Base-by-base conservation (phyloP, 805 yeast species). In the Torulaspora gathmanii region DNA sequence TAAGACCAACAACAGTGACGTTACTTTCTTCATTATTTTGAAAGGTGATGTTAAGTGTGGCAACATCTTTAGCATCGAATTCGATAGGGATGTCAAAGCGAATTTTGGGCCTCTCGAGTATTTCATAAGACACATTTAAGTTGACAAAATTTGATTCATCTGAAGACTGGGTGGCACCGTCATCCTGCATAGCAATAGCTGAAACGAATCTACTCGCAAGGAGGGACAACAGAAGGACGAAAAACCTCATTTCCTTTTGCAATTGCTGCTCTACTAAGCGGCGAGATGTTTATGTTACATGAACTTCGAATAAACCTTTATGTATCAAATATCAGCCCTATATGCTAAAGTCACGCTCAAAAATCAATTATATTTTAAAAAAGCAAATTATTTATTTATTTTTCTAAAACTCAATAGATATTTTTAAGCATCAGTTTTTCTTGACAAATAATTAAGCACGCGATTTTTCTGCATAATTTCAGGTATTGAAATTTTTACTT, bases 1-100 rank as follows among this genome's bases (percentile, higher is more conserved):
- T 83, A 45, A 82, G 78, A 47, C 88, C 93, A 37, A 80, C 76
- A 44, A 86, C 64, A 16, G 75, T 68, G 33, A 77, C 70, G 4
- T 71, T 72, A 12, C 59, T 64, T 5, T 74, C 75, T 52, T 82
- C 85, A 29, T 72, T 65, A 58, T 83, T 83, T 40, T 62, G 55
- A 48, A 83, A 72, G 6, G 71, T 64, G 61, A 80, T 83, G 16
- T 63, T 65, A 44, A 85, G 59, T 2, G 78, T 64, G 29, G 78
- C 64, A 22, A 71, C 67, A 30, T 83, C 83, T 26, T 82, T 82
- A 52, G 76, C 75, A 58, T 49, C 70, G 63, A 57, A 75, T 69
- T 58, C 63, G n/a, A 56, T 34, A 19, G 75, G 68, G 22, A 70
- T 77, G 16, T 69, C 54, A 4, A 69, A 58, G 6, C 59, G 55